Percentiles rank a stretch among this genome's conserved stretches.
Evolutionary conservation across 352 stramenopile genomes (phyloP).

Genomic region (Pythium brassicae): DNA sequence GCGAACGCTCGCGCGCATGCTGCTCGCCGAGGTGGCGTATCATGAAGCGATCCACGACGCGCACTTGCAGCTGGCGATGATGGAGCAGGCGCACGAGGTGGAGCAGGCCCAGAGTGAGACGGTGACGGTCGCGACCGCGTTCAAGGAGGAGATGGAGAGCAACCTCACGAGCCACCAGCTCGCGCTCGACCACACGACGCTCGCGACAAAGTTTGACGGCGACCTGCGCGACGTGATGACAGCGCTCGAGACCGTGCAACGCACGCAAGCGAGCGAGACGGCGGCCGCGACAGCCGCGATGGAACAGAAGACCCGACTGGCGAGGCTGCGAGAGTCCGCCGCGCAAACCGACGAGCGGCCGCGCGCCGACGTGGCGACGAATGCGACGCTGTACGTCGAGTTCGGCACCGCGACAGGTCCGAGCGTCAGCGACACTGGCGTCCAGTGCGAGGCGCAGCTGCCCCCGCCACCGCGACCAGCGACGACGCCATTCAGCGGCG

Average conservation of each 20-base stretch:
- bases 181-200: conserved; percentile 33
- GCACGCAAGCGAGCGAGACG: conserved; percentile 26
- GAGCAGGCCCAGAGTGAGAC: conserved; percentile 50
- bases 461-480: neutral
- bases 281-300: conserved; percentile 3
- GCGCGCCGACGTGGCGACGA: conserved; percentile 33
- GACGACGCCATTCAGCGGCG: neutral
- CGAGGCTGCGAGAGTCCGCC: conserved; percentile 33
- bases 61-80: conserved; percentile 48
- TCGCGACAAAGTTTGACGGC: conserved; percentile 49
- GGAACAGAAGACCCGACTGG: conserved; percentile 23
- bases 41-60: conserved; percentile 64
- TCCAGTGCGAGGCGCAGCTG: conserved; percentile 26
- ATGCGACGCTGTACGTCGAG: conserved; percentile 32
- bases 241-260: conserved; percentile 31
- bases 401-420: conserved; percentile 21
- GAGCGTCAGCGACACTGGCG: conserved; percentile 18
- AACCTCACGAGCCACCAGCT: conserved; percentile 41
- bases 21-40: conserved; percentile 65
- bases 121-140: conserved; percentile 44
- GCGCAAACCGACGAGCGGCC: conserved; percentile 42
- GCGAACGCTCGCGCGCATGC: conserved; percentile 32
- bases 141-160: conserved; percentile 66
- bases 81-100: conserved; percentile 52
- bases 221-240: conserved; percentile 37